A percentile compares a stretch with the other conserved stretches of the same genome.
Evolutionary conservation across 2,329 filamentous ascomycete genomes (phyloP).

Genomic region (Fusarium piperis): DNA sequence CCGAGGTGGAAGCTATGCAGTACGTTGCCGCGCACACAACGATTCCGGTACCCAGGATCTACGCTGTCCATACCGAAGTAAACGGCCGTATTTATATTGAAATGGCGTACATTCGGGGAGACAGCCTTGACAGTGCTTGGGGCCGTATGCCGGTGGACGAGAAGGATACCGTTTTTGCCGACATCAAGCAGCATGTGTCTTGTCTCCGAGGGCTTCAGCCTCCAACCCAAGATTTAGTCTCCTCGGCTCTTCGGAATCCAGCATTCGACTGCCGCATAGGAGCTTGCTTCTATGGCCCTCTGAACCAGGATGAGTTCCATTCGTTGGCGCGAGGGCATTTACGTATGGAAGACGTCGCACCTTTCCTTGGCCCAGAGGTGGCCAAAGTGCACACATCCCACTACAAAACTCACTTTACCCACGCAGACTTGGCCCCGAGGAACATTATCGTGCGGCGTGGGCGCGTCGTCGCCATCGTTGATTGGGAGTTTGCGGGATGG

Average conservation of each 20-base stretch:
- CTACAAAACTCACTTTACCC: constrained; percentile 23
- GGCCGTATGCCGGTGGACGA: constrained; percentile 31
- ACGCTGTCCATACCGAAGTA: constrained; percentile 32
- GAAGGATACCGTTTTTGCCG: constrained; percentile 29
- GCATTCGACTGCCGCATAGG: constrained; percentile 42
- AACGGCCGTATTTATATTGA: constrained; percentile 38
- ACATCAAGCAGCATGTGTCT: constrained; percentile 37
- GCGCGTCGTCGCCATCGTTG: constrained; percentile 43
- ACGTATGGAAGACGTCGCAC: constrained; percentile 34
- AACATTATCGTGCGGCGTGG: constrained; percentile 43
- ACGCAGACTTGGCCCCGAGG: constrained; percentile 40
- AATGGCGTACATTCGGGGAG: constrained; percentile 40
- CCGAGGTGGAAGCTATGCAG: constrained; percentile 45
- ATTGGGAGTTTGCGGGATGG: constrained; percentile 49
- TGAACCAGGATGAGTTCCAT: constrained; percentile 41
- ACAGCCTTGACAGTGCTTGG: constrained; percentile 32
- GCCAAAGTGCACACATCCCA: constrained; percentile 33
- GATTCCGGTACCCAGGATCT: constrained; percentile 43
- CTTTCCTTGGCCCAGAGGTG: constrained; percentile 36
- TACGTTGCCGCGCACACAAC: constrained; percentile 42
- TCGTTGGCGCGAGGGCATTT: constrained; percentile 34
- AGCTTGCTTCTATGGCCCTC: constrained; percentile 38
- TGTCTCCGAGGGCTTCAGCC: constrained; percentile 39
- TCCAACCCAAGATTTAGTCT: constrained; percentile 32
- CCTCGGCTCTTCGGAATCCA: constrained; percentile 41